A percentile compares a stretch with the other conserved stretches of the same genome.
Evolutionary conservation across 805 yeast species (phyloP).

Genomic region (Nakazawaea sp.): DNA sequence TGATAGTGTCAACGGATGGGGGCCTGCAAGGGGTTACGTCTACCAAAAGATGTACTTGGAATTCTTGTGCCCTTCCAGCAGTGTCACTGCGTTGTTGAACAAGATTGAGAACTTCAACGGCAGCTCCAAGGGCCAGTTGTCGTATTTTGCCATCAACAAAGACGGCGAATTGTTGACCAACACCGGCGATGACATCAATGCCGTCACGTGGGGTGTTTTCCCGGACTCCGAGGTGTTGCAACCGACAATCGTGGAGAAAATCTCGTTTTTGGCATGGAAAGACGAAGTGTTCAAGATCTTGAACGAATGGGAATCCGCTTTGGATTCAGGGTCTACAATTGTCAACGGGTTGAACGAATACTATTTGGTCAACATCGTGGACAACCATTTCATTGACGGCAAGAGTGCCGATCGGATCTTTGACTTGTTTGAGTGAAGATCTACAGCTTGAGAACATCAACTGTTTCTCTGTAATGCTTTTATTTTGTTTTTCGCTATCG

Average conservation of each 20-base stretch:
- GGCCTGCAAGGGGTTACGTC: slow-evolving; percentile 87
- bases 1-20: slow-evolving; percentile 85
- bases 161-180: slow-evolving; percentile 57
- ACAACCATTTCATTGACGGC: slow-evolving; percentile 58
- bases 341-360: slow-evolving; percentile 46
- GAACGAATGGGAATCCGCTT: slow-evolving; percentile 67
- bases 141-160: slow-evolving; percentile 72
- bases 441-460: slow-evolving; percentile 6
- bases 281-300: slow-evolving; percentile 87
- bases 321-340: slow-evolving; percentile 32
- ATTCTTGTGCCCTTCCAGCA: slow-evolving; percentile 61
- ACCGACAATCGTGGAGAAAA: slow-evolving; percentile 91
- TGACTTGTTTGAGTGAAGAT: slow-evolving; percentile 32
- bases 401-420: slow-evolving; percentile 51
- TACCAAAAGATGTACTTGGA: slow-evolving; percentile 94
- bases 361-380: slow-evolving; percentile 81
- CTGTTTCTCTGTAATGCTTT: too few relatives aligned
- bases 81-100: slow-evolving; percentile 28
- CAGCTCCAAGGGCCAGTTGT: slow-evolving; percentile 36
- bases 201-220: slow-evolving; percentile 98
- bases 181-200: slow-evolving; percentile 73
- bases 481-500: too few relatives aligned
- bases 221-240: slow-evolving; percentile 93
- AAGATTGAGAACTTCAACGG: slow-evolving; percentile 39
- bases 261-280: slow-evolving; percentile 93